Evolutionary conservation across 805 yeast species (phyloP), one percentile per base, ranked within the genome.

Genomic region (Lachancea kluyveri): DNA sequence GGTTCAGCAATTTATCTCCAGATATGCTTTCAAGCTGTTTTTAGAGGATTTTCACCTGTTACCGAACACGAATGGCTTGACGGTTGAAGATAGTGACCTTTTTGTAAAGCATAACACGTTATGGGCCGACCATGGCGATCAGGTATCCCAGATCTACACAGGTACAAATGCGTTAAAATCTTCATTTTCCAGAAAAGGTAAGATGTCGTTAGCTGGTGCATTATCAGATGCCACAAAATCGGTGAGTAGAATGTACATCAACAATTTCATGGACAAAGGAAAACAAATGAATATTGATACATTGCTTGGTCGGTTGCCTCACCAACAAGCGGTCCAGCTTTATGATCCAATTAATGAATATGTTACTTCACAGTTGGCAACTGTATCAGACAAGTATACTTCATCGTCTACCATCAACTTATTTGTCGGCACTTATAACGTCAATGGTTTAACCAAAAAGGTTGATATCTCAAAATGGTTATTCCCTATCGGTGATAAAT

Each of bases 41-140:
- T 40, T 74, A 18, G 56, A 59, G 28, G 71, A 65, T 38, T 64
- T 63, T 30, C 57, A 59, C 19, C 42, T 65, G 29, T 46, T 60
- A 17, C 28, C 37, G 4, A 36, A 39, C 6, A 18, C 42, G 2
- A 37, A 37, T 20, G 39, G 35, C 10, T 24, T 45, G n/a, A 46
- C 36, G 21, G 37, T 41, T 21, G 64, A 60, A 22, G 68, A 64
- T 4, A 63, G 71, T 15, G 90, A 78, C 12, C 61, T 84, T 16
- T 69, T 77, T 52, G 59, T 66, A n/a, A 79, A 78, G 34, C 95
- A 88, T 43, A 84, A 88, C 44, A 72, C 83, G 5, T 62, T 92
- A 12, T 92, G 98, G 98, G 99, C 99, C 1, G 96, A 92, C 56
- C 92, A 92, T 57, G 99, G 98, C 35, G 98, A 92, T 57, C 95